Base-by-base conservation (phyloP, 2,329 filamentous ascomycete genomes). In the Leptosphaerulina australis region DNA sequence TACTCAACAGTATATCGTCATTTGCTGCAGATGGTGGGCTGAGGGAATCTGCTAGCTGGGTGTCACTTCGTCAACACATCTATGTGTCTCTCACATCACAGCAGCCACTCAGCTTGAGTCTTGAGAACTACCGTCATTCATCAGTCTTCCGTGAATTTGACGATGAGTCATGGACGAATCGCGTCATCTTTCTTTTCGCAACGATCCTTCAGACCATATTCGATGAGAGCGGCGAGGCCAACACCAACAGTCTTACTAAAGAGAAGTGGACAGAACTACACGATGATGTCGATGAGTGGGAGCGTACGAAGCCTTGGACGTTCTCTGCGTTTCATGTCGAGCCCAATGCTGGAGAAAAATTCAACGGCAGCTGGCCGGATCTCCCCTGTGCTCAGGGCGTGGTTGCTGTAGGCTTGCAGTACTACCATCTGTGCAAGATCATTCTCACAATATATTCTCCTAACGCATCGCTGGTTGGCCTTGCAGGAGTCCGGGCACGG, bases 61-160 rank as follows among this genome's bases (percentile, higher is more conserved):
- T 76, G 0, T 74, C 72, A 22, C 62, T 77, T 20, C 64, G 73
- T 5, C 73, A 76, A 50, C 71, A 74, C 26, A 72, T 76, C 9
- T 76, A 75, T 54, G 67, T 76, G 0, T 71, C 68, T 5, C 54
- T 76, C 5, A 70, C 66, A 4, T 70, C 63, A 5, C 69, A 71
- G 49, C 63, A 70, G 8, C 61, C 66, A 2, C 50, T 73, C 9
- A 65, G 64, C 14, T 56, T 69, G 5, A 64, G 62, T 22, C 58
- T 72, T 2, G 60, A 66, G 1, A 70, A 67, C 36, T 70, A 68
- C 41, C 60, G 58, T 15, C 61, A 65, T 31, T 68, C 63, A 1
- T 53, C 59, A 3, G 62, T 66, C 0, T 70, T 70, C 38, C 59
- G 59, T n/a, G 63, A 67, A 3, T 66, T 55, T 20, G 65, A 67